Base-by-base conservation (phyloP, 495 filamentous ascomycete species). In the Xylaria nigripes region DNA sequence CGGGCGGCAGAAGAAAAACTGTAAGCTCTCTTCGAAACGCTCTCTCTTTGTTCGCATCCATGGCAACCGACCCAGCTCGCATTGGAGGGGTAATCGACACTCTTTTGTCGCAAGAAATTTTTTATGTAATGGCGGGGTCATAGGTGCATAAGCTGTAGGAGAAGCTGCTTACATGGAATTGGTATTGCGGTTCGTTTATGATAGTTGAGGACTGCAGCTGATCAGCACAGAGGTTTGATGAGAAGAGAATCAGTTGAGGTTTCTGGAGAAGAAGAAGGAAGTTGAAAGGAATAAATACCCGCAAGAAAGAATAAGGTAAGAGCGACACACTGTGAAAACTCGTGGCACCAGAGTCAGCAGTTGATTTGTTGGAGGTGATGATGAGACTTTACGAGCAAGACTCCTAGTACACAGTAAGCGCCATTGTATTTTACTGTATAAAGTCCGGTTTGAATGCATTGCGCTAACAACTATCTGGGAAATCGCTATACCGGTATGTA, bases 381-480 rank as follows among this genome's bases (percentile, higher is more conserved):
- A 57, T 62, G 61, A 66, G 32, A 36, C 32, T 12, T n/a, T 60
- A 66, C 64, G 63, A 66, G 63, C 53, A 58, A 66, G 58, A 66
- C 61, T 63, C 57, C 21, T 9, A n/a, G 24, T 23, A 34, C 22
- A 51, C n/a, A 7, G 48, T 7, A 21, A 40, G 18, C 48, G 34
- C 48, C 29, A 50, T 43, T n/a, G 36, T 29, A 23, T 24, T 51
- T 22, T 8, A 51, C 13, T 2, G 13, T n/a, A 27, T 18, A 8
- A 13, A 51, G 50, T 41, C n/a, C n/a, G n/a, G n/a, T n/a, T n/a
- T n/a, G n/a, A n/a, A n/a, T n/a, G n/a, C n/a, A n/a, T n/a, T n/a
- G n/a, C n/a, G n/a, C n/a, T n/a, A n/a, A n/a, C n/a, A n/a, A n/a
- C n/a, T n/a, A n/a, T n/a, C n/a, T n/a, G n/a, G n/a, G n/a, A n/a